Evolutionary conservation across 2,329 filamentous ascomycete genomes (phyloP), one percentile per base, ranked within the genome.

Genomic region (Simplicillium sp.): DNA sequence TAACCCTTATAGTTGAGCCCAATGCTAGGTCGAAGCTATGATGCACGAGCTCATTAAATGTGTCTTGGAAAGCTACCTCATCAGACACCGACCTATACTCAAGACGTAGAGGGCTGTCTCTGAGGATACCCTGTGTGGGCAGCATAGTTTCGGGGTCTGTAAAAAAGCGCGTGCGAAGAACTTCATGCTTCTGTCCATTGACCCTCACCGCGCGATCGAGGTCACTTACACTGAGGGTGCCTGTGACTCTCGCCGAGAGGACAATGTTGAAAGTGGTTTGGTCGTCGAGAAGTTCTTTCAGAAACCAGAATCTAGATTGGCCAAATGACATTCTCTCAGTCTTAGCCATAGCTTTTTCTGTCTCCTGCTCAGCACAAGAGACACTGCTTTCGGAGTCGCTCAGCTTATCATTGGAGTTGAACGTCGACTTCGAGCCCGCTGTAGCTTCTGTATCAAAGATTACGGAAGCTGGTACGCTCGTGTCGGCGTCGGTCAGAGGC

Each of bases 11-110:
- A 2, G 50, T 39, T 4, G 65, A 50, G 9, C 65, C 62, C 7
- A 47, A 48, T 12, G 53, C 55, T 9, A 74, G 42, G 38, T 68
- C 58, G 28, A 58, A 71, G 2, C 51, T 44, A 40, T 66, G 48
- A 1, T 48, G 38, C 39, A 47, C 46, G 20, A 61, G 39, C 3
- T 50, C 47, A 1, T 56, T 44, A 14, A 67, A 55, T 5, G 64
- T 48, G 2, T 52, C 36, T 16, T 47, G 47, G 12, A 18, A 34
- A 37, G 50, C 43, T 17, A 59, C 41, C 9, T 51, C 48, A 7
- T 45, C 40, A 3, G 42, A 29, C 16, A 59, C 48, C 3, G 40
- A 44, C 35, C 44, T 46, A 4, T 43, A 36, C 40, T 61, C 53
- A 2, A 67, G 52, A 3, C 45, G 44, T 4, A 65, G 39, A 1